Percentiles rank a stretch among this genome's conserved stretches.
Evolutionary conservation across 106 monocot species (phyloP).

Genomic region (Dioscorea dumetorum): DNA sequence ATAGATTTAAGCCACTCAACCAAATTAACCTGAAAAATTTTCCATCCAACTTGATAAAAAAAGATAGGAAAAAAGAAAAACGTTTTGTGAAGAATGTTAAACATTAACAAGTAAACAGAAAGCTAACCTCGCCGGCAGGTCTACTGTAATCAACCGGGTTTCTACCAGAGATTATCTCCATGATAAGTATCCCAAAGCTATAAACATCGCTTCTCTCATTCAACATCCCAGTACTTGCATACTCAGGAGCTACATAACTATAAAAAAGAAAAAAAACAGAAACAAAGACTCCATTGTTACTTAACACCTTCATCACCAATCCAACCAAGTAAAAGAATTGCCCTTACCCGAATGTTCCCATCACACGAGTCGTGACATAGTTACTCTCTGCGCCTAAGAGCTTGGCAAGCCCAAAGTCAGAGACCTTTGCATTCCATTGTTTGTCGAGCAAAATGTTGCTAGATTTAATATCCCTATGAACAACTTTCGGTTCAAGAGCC

Average conservation of each 20-base stretch:
- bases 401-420: slow-evolving; percentile 91
- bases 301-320: background rate
- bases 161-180: slow-evolving; percentile 88
- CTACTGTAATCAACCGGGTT: slow-evolving; percentile 81
- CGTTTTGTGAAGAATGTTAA: background rate
- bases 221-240: slow-evolving; percentile 87
- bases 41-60: background rate
- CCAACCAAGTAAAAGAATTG: background rate
- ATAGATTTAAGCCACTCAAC: slow-evolving; percentile 83
- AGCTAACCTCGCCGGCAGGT: slow-evolving; percentile 67
- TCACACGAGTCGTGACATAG: slow-evolving; percentile 85
- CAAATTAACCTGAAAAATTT: slow-evolving; percentile 68
- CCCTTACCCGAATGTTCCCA: slow-evolving; percentile 81
- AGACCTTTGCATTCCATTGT: slow-evolving; percentile 78
- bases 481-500: slow-evolving; percentile 92
- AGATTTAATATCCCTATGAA: slow-evolving; percentile 88
- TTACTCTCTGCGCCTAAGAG: slow-evolving; percentile 78
- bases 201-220: slow-evolving; percentile 92
- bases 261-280: slow-evolving; percentile 12
- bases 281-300: background rate
- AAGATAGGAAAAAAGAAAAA: background rate
- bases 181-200: slow-evolving; percentile 91
- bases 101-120: background rate
- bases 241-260: slow-evolving; percentile 93
- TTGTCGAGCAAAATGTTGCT: slow-evolving; percentile 85